Percentiles rank a stretch among this genome's conserved stretches.
Evolutionary conservation across 2,329 filamentous ascomycete genomes (phyloP).

Genomic region (Tolypocladium capitatum): DNA sequence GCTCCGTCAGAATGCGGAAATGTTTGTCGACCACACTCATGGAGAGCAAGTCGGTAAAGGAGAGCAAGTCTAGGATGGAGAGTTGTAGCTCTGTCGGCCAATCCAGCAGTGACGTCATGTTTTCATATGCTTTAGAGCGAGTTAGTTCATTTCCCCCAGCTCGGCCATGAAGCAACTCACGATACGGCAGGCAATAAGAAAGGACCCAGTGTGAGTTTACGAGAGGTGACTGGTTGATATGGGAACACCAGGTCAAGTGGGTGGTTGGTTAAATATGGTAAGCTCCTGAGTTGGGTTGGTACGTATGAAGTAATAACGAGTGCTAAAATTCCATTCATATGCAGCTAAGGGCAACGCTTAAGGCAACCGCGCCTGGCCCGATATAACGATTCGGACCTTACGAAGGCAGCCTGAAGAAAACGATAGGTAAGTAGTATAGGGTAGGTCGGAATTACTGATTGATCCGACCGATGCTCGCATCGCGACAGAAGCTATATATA

Average conservation of each 20-base stretch:
- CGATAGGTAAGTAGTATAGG: no score
- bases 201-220: neutral
- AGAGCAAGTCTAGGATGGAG: neutral
- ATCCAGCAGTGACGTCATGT: neutral
- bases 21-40: neutral
- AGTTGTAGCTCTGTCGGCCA: neutral
- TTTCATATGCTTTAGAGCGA: neutral
- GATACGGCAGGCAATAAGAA: neutral
- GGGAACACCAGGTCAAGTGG: constrained; percentile 13
- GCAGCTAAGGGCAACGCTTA: no score
- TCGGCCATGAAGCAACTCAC: neutral
- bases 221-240: constrained; percentile 8
- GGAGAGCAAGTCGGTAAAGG: neutral
- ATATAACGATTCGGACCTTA: no score
- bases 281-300: no score
- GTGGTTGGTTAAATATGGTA: no score
- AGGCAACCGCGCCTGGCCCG: no score
- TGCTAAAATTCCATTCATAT: no score
- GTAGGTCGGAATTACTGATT: no score
- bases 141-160: neutral
- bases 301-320: no score
- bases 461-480: no score
- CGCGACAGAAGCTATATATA: no score
- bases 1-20: neutral
- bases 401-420: no score